phyloP scores from a whole-genome alignment of 257 asterid species.

The Capsicum baccatum region DNA sequence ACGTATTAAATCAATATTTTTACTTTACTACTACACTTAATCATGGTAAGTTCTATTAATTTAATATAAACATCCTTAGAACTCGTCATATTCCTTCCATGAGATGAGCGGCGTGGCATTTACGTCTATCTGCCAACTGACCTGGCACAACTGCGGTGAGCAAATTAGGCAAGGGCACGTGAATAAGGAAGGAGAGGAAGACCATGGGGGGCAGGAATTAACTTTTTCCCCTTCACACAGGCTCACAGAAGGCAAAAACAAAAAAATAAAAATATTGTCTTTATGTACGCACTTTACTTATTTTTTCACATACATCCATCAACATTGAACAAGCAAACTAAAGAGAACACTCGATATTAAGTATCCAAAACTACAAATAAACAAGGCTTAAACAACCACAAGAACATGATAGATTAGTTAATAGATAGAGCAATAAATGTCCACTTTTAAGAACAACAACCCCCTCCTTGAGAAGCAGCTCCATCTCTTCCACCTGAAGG shows the following conservation, averaged over 20 bases:
- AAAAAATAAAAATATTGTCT: background rate
- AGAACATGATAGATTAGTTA: background rate
- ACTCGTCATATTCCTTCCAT: background rate
- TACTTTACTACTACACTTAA: no score
- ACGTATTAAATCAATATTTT: no score
- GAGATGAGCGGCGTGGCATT: background rate
- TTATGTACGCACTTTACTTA: constrained; percentile 25
- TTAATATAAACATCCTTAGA: background rate
- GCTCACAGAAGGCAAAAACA: background rate
- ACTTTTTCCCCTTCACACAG: background rate
- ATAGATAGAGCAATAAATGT: background rate
- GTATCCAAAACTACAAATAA: constrained; percentile 31
- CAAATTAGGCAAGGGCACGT: background rate
- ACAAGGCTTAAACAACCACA: background rate
- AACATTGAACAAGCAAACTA: background rate
- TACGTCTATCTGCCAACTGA: background rate
- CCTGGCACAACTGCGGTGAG: background rate
- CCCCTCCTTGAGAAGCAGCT: constrained; percentile 75
- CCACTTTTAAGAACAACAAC: constrained; percentile 76
- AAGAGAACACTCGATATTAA: constrained; percentile 19
- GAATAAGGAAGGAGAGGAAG: background rate
- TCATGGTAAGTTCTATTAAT: background rate
- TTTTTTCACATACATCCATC: constrained; percentile 30
- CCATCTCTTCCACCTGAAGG: constrained; percentile 82
- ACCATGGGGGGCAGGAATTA: background rate